A percentile compares a stretch with the other conserved stretches of the same genome.
These are phyloP conservation scores for Ascochyta rabiei DNA, from an alignment of 2,329 filamentous ascomycete genomes.

Conservation along the genomic window DNA sequence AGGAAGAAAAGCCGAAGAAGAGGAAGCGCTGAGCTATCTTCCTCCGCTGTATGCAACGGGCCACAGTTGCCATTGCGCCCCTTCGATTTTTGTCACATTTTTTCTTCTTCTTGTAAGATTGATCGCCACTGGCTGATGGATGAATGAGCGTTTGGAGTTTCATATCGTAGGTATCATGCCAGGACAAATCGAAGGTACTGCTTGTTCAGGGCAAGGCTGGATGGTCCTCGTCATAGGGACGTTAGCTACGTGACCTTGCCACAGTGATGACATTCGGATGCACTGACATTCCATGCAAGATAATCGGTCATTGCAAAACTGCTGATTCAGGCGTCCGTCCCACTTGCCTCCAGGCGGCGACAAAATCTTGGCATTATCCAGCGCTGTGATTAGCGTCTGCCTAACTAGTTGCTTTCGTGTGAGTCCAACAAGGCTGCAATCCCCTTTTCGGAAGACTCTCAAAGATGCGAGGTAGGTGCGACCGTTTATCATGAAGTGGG, in stretches of 20 bases:
- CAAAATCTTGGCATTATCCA: background rate
- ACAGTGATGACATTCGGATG: too few relatives aligned
- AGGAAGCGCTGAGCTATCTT: constrained; percentile 64
- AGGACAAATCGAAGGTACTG: background rate
- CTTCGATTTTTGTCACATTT: background rate
- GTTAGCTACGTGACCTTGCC: too few relatives aligned
- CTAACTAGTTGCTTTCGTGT: background rate
- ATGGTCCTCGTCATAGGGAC: too few relatives aligned
- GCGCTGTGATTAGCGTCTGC: constrained; percentile 8
- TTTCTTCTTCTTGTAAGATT: constrained; percentile 12
- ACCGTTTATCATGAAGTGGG: background rate
- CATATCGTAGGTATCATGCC: background rate
- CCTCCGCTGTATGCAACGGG: background rate
- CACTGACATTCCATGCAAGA: background rate
- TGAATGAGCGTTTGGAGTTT: constrained; percentile 13
- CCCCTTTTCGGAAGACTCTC: background rate
- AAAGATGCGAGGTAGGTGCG: background rate
- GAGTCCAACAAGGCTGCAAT: constrained; percentile 6
- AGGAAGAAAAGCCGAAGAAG: constrained; percentile 63
- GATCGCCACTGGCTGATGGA: background rate
- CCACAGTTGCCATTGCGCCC: background rate
- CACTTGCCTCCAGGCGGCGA: background rate
- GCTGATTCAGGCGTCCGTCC: background rate
- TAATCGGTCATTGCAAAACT: too few relatives aligned
- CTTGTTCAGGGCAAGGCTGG: background rate